Base-by-base conservation (phyloP, 2,329 filamentous ascomycete genomes). In the Penicillium griseofulvum region DNA sequence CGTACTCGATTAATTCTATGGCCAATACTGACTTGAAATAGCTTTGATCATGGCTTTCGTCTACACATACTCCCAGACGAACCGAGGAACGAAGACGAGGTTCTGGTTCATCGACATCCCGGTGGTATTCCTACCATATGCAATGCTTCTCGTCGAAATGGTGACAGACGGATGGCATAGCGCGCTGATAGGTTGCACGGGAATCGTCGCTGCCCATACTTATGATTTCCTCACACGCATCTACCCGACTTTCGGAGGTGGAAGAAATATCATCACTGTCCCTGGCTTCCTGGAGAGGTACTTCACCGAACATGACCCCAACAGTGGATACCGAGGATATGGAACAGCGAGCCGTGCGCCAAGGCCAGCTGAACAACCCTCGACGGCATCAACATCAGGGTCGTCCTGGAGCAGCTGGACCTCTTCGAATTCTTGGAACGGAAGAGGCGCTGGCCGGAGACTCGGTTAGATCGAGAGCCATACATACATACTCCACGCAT, bases 211-310 rank as follows among this genome's bases (percentile, higher is more conserved):
- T 12, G 92, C 92, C 5, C 94, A 99, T 71, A 68, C 94, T 19
- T 96, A 91, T 74, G 90, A 97, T 71, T 99, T 97, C 69, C 74
- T 97, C 47, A 91, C 89, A 2, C 84, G 90, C 46, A 81, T 97
- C 39, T 97, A 91, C 80, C 94, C 94, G 5, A 85, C 89, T 52
- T 94, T 94, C 69, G 93, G 91, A 31, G 89, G 90, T 53, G 94
- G 94, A 0, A 80, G 79, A 49, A 96, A 92, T 68, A 81, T 87
- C 46, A 80, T 97, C 34, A 79, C 81, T 14, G 94, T 91, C 0
- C 94, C 94, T 2, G 71, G 73, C 6, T 86, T 91, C 62, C 75
- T 97, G 55, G 85, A 84, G 56, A 81, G 81, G 52, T 82, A 89
- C 63, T 88, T 93, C 55, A 77, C 79, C 55, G 81, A 75, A 6